Percentiles rank a stretch among this genome's conserved stretches.
Evolutionary conservation across 2,329 filamentous ascomycete genomes (phyloP).

Genomic region (Daldinia sp.): DNA sequence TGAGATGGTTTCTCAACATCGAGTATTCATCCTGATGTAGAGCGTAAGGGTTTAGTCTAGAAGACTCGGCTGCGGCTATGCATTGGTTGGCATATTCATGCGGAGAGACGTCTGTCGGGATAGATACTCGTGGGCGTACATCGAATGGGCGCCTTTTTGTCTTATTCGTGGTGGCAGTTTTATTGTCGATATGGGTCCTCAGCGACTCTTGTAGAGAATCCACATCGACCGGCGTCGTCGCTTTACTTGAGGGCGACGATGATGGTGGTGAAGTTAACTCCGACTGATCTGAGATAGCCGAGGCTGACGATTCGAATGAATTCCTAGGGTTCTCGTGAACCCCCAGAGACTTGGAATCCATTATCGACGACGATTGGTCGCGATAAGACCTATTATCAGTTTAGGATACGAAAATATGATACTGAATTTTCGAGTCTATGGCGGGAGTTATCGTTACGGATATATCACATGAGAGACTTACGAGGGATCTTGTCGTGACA

Average conservation of each 20-base stretch:
- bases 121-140: constrained; percentile 80
- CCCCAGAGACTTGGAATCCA: constrained; percentile 44
- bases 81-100: constrained; percentile 91
- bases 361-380: constrained; percentile 41
- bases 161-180: constrained; percentile 27
- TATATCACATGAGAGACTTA: constrained; percentile 43
- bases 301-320: constrained; percentile 63
- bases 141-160: constrained; percentile 56
- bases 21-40: constrained; percentile 86
- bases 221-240: constrained; percentile 65
- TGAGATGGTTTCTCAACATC: constrained; percentile 82
- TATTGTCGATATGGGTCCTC: constrained; percentile 12
- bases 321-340: constrained; percentile 42
- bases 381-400: constrained; percentile 40
- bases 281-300: constrained; percentile 62
- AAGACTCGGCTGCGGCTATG: constrained; percentile 87
- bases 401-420: constrained; percentile 34
- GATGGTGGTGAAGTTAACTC: constrained; percentile 64
- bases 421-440: constrained; percentile 1
- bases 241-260: constrained; percentile 63
- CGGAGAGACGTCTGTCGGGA: constrained; percentile 76
- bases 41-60: constrained; percentile 86
- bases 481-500: constrained; percentile 30
- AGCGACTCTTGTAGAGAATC: constrained; percentile 49
- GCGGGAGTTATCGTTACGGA: constrained; percentile 7